Base-by-base conservation (phyloP, 306 rosid species). In the Quercus wislizeni region DNA sequence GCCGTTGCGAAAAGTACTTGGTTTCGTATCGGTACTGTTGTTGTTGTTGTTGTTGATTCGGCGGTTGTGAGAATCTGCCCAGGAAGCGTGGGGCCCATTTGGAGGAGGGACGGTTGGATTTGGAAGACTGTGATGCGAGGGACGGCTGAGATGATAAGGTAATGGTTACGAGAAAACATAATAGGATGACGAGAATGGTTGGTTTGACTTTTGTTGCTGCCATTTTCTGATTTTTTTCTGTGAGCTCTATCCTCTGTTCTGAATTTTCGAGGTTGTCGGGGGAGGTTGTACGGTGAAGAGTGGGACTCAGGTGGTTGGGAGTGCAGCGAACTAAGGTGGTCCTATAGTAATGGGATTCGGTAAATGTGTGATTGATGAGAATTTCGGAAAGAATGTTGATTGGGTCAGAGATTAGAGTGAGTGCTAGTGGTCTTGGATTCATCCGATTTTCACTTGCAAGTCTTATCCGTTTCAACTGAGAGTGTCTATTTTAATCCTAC, bases 1-100 rank as follows among this genome's bases (percentile, higher is more conserved):
- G 94, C 12, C 81, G 83, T 85, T 94, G 98, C 23, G 86, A 57
- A 71, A 88, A 91, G 79, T 86, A 87, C 57, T 84, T 84, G 76
- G 88, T 92, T 69, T 94, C 90, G 84, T 89, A 94, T 56, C 67
- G 81, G 72, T 71, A 65, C 30, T 84, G 71, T 5, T 14, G 74
- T 35, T 31, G 5, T 35, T 31, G 5, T 31, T 33, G 38, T 23
- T 61, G 49, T 12, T 78, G 51, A 13, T 73, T 55, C 14, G 21
- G 64, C 49, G 41, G 35, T 61, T 59, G 43, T 4, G 97, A 69
- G 78, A 86, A 87, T 77, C 82, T 83, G 13, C 84, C 85, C 0
- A 80, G 80, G 86, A 88, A 86, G 35, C 83, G 88, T 6, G 93
- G 92, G 18, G 83, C 18, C 65, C 70, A 63, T 15, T 46, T 85